Evolutionary conservation across 352 stramenopile genomes (phyloP), one percentile per base, ranked within the genome.

Genomic region (Phytophthora fragariaefolia): DNA sequence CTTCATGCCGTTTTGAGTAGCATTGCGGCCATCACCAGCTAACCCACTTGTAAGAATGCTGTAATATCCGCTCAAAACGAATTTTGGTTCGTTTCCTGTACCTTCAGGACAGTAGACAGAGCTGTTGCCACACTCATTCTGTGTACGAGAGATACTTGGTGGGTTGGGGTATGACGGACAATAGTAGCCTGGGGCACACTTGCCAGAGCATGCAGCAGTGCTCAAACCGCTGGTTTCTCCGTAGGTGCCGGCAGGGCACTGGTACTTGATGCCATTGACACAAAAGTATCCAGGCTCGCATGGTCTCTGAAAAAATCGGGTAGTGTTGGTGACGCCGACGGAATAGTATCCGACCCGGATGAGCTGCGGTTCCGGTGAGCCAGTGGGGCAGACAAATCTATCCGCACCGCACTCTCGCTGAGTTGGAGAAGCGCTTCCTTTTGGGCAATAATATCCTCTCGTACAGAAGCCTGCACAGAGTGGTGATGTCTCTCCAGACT

Each of bases 261-360:
- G 71, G 18, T 78, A 83, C 53, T 83, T 82, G 52, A 89, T 42
- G 6, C 87, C 89, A n/a, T 75, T 50, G 2, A 76, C 32, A 66
- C 89, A 97, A 48, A 87, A 97, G 54, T 80, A 87, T 10, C 89
- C 88, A 30, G 67, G 61, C n/a, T 91, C 79, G 34, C 91, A 97
- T 23, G 75, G 58, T 8, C 54, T 59, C 71, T 95, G 77, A n/a
- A 74, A 68, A 30, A 86, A 89, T 2, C 85, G 84, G 32, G 82
- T 92, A 6, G 59, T 66, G 66, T 88, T 89, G 4, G 67, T 80
- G 36, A 48, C 54, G 12, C 80, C 84, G n/a, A 91, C 47, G 9
- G 82, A 85, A 64, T 95, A 96, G 57, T 92, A 96, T 1, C 89
- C 89, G 8, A 30, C 6, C 2, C 58, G 32, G 1, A 93, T 73